Base-by-base conservation (phyloP, 2,329 filamentous ascomycete species). In the Nemania abortiva region DNA sequence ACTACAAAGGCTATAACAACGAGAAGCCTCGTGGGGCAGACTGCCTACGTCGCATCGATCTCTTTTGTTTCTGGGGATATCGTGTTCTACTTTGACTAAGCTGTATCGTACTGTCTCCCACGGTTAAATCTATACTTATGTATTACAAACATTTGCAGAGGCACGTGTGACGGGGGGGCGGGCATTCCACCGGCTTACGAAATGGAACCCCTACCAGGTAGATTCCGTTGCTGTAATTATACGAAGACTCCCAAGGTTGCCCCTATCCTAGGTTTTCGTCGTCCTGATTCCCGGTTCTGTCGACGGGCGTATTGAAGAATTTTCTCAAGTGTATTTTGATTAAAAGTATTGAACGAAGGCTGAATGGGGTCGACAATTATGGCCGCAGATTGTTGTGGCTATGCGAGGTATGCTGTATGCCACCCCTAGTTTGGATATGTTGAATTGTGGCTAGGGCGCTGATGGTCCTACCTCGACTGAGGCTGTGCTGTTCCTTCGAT, bases 21-120 rank as follows among this genome's bases (percentile, higher is more conserved):
- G 34, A 52, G 24, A 29, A 63, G 61, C 61, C 55, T 68, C n/a
- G 61, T 37, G 31, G 65, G 65, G 65, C 65, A 50, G 65, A 68
- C 47, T 49, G 29, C 47, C 37, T 47, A 42, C 15, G 37, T 13
- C 27, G 20, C 18, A 10, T n/a, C n/a, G 27, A 24, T 3, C 22
- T 2, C 22, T 37, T 20, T 11, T 10, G 29, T n/a, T 39, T 47
- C 39, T 42, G 22, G 27, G 15, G n/a, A 54, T 45, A 42, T 57
- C 42, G 24, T 27, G 6, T 63, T 10, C 4, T 45, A 29, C 29
- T 50, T 56, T 22, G 13, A 42, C 53, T 20, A 37, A 31, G 27
- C 22, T 1, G 34, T 37, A 6, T 24, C 11, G 22, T 13, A 13
- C 2, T 58, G 31, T 34, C 31, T 10, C 5, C 37, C 37, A 42